phyloP scores from a whole-genome alignment of 2,329 filamentous ascomycete species.

The Arthrobotrys entomopaga region DNA sequence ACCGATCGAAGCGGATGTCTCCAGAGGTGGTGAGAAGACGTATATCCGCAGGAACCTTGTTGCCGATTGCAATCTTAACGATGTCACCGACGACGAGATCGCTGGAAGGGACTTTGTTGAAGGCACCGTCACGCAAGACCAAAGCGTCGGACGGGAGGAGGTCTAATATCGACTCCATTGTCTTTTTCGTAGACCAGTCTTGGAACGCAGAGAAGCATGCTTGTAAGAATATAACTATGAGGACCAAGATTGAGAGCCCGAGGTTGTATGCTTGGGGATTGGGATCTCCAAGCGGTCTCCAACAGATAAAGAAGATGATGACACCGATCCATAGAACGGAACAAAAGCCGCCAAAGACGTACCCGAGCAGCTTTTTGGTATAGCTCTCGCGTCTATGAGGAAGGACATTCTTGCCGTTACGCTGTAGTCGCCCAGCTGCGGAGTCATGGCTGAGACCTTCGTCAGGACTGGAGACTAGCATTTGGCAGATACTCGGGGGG shows the following conservation, averaged over 20 bases:
- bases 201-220: constrained; percentile 65
- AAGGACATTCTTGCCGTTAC: constrained; percentile 64
- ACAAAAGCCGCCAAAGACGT: constrained; percentile 66
- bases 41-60: constrained; percentile 85
- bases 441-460: constrained; percentile 62
- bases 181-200: constrained; percentile 65
- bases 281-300: constrained; percentile 65
- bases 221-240: constrained; percentile 66
- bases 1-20: constrained; percentile 90
- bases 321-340: constrained; percentile 66
- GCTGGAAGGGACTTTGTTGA: constrained; percentile 81
- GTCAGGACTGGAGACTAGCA: constrained; percentile 62
- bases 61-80: constrained; percentile 87
- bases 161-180: constrained; percentile 66
- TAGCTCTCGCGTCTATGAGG: constrained; percentile 64
- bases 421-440: constrained; percentile 61
- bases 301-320: constrained; percentile 66
- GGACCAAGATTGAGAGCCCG: constrained; percentile 64
- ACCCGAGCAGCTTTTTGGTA: constrained; percentile 62
- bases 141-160: constrained; percentile 64
- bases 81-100: constrained; percentile 89
- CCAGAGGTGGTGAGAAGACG: constrained; percentile 80
- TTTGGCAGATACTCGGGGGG: constrained; percentile 62
- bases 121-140: constrained; percentile 75
- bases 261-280: constrained; percentile 64